These are phyloP conservation scores for Verticillium zaregamsianum DNA, from an alignment of 2,329 filamentous ascomycete species.

Conservation along the genomic window DNA sequence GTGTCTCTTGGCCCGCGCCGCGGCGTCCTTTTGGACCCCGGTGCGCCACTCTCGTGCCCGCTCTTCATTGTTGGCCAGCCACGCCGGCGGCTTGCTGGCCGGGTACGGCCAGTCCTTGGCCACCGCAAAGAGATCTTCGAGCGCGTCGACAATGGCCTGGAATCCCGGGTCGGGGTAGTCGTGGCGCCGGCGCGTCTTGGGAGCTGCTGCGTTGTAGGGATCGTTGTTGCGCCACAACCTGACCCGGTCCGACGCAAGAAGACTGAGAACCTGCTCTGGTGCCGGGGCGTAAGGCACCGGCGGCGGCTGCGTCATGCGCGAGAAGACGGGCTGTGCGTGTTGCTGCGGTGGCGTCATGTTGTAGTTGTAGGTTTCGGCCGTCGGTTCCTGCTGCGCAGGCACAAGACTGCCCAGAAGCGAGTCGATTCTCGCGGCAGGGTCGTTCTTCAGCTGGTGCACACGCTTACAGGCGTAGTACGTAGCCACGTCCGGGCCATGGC, in stretches of 20 bases:
- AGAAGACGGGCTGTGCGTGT: neutral
- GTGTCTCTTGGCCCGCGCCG: constrained; percentile 31
- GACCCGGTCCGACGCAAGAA: constrained; percentile 39
- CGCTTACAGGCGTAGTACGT: constrained; percentile 39
- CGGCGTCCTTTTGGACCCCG: constrained; percentile 38
- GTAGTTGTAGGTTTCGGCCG: constrained; percentile 8
- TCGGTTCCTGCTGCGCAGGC: constrained; percentile 6
- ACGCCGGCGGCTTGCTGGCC: constrained; percentile 46
- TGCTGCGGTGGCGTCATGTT: constrained; percentile 12
- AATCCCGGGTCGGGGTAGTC: constrained; percentile 39
- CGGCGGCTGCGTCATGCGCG: constrained; percentile 20
- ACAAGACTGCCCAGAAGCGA: constrained; percentile 32
- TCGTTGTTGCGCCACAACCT: constrained; percentile 38
- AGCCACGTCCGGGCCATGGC: constrained; percentile 38
- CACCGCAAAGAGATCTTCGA: constrained; percentile 37
- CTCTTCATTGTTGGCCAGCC: constrained; percentile 42
- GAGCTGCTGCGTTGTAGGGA: constrained; percentile 28
- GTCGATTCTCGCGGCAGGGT: constrained; percentile 31
- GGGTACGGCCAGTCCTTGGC: constrained; percentile 45
- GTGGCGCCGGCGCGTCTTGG: constrained; percentile 19
- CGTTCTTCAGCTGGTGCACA: constrained; percentile 29
- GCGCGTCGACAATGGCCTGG: constrained; percentile 34
- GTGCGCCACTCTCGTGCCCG: constrained; percentile 49
- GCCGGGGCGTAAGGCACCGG: constrained; percentile 25
- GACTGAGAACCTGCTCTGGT: constrained; percentile 35